Conservation (phyloP, 2,329 filamentous ascomycete species). For the Coniochaeta pulveracea region DNA sequence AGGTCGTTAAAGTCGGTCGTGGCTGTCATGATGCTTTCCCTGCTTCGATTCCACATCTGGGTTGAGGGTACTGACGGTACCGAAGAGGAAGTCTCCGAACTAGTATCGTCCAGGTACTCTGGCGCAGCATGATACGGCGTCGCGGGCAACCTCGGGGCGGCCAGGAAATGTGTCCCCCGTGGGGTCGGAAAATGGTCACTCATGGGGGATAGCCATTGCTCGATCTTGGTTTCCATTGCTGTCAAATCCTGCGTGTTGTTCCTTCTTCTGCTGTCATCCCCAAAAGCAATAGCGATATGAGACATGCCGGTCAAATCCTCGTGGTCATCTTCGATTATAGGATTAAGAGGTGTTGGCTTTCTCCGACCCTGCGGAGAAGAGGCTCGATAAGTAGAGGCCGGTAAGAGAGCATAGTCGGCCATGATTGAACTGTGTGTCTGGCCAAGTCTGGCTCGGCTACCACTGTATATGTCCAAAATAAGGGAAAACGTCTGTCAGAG, state of each 20-base stretch:
- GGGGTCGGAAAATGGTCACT: conserved; percentile 62
- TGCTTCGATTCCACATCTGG: conserved; percentile 50
- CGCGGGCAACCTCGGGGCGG: conserved; percentile 50
- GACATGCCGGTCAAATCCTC: conserved; percentile 19
- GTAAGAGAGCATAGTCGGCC: conserved; percentile 31
- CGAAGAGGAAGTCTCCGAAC: conserved; percentile 32
- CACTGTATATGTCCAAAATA: too few species aligned
- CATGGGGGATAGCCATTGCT: conserved; percentile 47
- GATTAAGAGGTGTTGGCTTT: conserved; percentile 45
- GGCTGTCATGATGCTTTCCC: conserved; percentile 50
- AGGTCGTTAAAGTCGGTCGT: conserved; percentile 74
- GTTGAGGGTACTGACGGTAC: conserved; percentile 42
- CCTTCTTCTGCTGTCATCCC: conserved; percentile 13
- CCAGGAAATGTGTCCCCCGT: conserved; percentile 53
- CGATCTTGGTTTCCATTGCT: conserved; percentile 38
- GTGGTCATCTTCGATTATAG: conserved; percentile 49
- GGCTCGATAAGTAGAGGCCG: conserved; percentile 30
- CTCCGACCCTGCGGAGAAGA: conserved; percentile 45
- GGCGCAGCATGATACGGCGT: conserved; percentile 45
- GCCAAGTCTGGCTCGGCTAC: too few species aligned
- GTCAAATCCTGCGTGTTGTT: conserved; percentile 16
- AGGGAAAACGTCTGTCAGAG: too few species aligned
- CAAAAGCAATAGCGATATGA: background rate
- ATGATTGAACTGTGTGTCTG: conserved; percentile 27
- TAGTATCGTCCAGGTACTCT: conserved; percentile 29